Evolutionary conservation across 1,284 basidiomycete species (phyloP), one percentile per base, ranked within the genome.

Genomic region (Puccinia polysora): DNA sequence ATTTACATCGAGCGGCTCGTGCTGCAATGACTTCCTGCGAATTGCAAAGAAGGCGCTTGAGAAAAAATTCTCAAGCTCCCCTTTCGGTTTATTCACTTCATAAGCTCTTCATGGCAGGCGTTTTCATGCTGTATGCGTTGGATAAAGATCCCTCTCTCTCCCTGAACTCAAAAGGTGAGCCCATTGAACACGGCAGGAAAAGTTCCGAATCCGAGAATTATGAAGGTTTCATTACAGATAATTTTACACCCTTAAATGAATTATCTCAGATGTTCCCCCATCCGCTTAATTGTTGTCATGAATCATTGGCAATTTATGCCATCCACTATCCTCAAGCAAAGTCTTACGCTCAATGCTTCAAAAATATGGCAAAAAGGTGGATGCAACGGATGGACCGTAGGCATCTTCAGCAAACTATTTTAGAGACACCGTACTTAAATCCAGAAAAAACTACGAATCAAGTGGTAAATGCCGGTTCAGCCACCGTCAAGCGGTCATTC

Each of bases 61-160:
- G 28, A 25, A 32, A 43, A 58, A 23, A 56, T 25, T 69, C 36
- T 20, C 14, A 45, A 30, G 53, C 53, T 23, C 65, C 65, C 47
- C 53, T 69, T 18, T 55, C 65, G 25, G 56, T 69, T 23, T 69
- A 69, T 38, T 47, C 53, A 32, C 65, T 69, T 28, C 65, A 69
- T 32, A 69, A 69, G 20, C 20, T 69, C 4, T 69, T 69, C 47
- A 69, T 69, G 65, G 23, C 65, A 12, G 65, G 65, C 6, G 53
- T 69, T 0, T 69, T 69, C 47, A 38, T 69, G 53, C 15, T 69
- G 23, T 69, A 40, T 45, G 65, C 65, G 20, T 34, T 59, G 23
- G 55, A 59, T 32, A 69, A 69, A 56, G 65, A 69, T 25, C 65
- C 55, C 12, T 43, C 45, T 30, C 43, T 69, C 10, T 40, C 28